Evolutionary conservation across 495 filamentous ascomycete species (phyloP).

Genomic region (Aspergillus ostianus): DNA sequence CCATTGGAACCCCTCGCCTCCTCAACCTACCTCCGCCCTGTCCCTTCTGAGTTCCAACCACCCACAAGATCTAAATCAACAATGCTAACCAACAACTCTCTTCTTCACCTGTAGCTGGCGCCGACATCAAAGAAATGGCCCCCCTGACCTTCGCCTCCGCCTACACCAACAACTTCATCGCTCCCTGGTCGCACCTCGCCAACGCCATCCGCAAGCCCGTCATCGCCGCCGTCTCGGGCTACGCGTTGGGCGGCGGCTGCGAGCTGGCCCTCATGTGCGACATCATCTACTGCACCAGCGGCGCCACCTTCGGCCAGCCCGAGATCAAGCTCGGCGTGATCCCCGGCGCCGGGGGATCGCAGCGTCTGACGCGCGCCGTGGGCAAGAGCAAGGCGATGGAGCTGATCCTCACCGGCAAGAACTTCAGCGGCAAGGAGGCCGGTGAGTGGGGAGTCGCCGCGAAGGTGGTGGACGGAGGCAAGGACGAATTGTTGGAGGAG

Average conservation of each 20-base stretch:
- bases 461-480: constrained; percentile 70
- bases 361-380: constrained; percentile 82
- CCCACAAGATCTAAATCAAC: not conserved
- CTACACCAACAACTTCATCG: constrained; percentile 87
- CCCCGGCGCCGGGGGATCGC: constrained; percentile 87
- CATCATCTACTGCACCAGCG: constrained; percentile 82
- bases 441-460: constrained; percentile 89
- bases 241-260: constrained; percentile 92
- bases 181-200: constrained; percentile 82
- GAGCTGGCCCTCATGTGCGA: constrained; percentile 98
- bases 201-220: constrained; percentile 84
- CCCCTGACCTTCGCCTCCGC: constrained; percentile 81
- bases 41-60: not conserved
- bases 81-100: constrained; percentile 1
- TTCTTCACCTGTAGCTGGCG: constrained; percentile 59
- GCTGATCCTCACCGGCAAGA: constrained; percentile 82
- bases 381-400: constrained; percentile 95
- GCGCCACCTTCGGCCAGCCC: constrained; percentile 88
- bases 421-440: constrained; percentile 77
- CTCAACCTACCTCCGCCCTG: no score
- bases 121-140: constrained; percentile 99
- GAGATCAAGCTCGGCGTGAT: constrained; percentile 94
- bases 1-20: not conserved
- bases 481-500: constrained; percentile 73
- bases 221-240: constrained; percentile 89